A percentile compares a stretch with the other conserved stretches of the same genome.
phyloP scores from a whole-genome alignment of 2,329 filamentous ascomycete genomes.

The Cladophialophora immunda region DNA sequence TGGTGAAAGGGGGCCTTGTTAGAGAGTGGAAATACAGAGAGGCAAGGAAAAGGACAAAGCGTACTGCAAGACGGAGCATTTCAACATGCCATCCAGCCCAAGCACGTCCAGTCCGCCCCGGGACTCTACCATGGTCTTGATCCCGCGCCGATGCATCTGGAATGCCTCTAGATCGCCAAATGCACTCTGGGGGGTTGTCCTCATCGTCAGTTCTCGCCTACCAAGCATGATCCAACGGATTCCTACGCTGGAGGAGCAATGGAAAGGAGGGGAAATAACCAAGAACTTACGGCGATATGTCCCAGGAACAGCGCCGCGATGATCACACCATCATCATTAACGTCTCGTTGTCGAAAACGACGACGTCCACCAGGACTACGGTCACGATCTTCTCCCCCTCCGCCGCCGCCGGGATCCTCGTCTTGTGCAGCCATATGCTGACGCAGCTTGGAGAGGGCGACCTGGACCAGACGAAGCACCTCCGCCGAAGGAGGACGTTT shows the following conservation, averaged over 20 bases:
- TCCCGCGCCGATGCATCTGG: constrained; percentile 9
- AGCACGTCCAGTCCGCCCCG: constrained; percentile 13
- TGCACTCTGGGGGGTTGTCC: constrained; percentile 1
- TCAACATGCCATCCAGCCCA: constrained; percentile 12
- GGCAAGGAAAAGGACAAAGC: no score
- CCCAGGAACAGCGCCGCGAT: constrained; percentile 13
- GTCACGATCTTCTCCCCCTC: no score
- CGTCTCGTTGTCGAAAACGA: background rate
- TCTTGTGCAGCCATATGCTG: background rate
- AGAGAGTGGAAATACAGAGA: no score
- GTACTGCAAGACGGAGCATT: constrained; percentile 12
- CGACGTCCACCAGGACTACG: no score
- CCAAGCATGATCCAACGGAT: no score
- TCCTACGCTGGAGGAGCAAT: no score
- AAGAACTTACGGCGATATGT: constrained; percentile 10
- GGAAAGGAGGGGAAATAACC: no score
- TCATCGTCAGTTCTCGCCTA: no score
- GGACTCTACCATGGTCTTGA: constrained; percentile 10
- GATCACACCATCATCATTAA: background rate
- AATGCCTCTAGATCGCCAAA: constrained; percentile 11
- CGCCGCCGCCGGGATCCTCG: background rate
- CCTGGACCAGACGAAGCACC: constrained; percentile 5
- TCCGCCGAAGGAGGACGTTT: constrained; percentile 6
- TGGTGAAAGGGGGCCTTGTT: no score
- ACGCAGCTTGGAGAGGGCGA: constrained; percentile 11